A percentile compares a stretch with the other conserved stretches of the same genome.
These are phyloP conservation scores for Heimioporus punctisporus DNA, from an alignment of 1,284 basidiomycete species.

Conservation along the genomic window DNA sequence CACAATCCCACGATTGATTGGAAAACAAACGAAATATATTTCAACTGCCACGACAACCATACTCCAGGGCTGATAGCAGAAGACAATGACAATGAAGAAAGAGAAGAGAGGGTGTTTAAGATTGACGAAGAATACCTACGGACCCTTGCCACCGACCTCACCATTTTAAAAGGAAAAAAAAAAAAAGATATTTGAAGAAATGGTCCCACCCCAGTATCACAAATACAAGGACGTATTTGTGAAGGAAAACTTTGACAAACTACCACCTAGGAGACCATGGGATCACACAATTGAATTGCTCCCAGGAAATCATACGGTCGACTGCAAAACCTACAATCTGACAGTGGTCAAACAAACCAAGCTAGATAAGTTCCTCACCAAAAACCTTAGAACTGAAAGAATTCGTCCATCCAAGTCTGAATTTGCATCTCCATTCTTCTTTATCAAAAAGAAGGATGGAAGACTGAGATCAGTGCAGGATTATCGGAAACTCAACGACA, in stretches of 20 bases:
- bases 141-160: neutral
- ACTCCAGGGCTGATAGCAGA: no score
- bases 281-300: neutral
- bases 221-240: neutral
- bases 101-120: neutral
- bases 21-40: neutral
- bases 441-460: neutral
- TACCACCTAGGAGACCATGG: neutral
- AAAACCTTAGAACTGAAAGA: neutral
- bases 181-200: neutral
- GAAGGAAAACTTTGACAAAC: neutral
- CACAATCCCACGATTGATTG: neutral
- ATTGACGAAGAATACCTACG: neutral
- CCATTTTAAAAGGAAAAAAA: neutral
- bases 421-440: neutral
- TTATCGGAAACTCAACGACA: neutral
- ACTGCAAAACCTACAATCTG: neutral
- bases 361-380: neutral
- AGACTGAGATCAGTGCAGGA: neutral
- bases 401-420: neutral
- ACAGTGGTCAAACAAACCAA: neutral
- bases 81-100: neutral
- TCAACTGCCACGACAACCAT: neutral
- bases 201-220: neutral
- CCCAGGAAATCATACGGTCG: neutral